Base-by-base conservation (phyloP, 176 grass and related monocot species). In the Carex myosuroides region DNA sequence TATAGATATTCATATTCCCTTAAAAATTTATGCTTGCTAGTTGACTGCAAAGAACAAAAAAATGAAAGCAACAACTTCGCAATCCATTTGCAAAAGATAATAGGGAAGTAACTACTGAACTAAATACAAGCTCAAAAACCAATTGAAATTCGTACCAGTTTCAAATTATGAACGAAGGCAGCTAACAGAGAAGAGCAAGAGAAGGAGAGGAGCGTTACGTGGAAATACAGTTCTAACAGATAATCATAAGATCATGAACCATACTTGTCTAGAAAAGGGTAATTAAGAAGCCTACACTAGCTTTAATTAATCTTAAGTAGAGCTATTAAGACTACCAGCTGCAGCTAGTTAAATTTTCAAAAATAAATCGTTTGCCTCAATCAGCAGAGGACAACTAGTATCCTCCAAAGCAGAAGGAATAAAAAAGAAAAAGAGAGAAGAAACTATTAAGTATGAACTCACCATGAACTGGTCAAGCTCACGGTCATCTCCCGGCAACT, bases 391-490 rank as follows among this genome's bases (percentile, higher is more conserved):
- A 61, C 64, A 41, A 39, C 46, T 82, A 79, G 66, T 57, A 66
- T 42, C 69, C 21, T 63, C 39, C 44, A 72, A 13, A 66, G 13
- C 50, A 63, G 29, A 65, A 39, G n/a, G 26, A 56, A 55, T 8
- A 37, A 64, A 81, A 50, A 50, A 73, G 16, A 39, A 42, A 32
- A 62, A 89, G 17, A 54, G n/a, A 75, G 66, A 76, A 3, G 7
- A 18, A 55, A 2, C 6, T 24, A 64, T 50, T 22, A 29, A 63
- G 37, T 85, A 53, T 26, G 73, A 64, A 60, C 76, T 89, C 83
- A 92, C 91, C 88, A 92, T 92, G 91, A 92, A 92, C 79, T 89
- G 91, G 64, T 89, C 91, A 56, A 92, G 91, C 79, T 90, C 91
- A 72, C 85, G 87, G 70, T 87, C 87, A 76, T 88, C 85, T 57